Conservation (phyloP, 495 filamentous ascomycete species). For the Xylaria palmicola region DNA sequence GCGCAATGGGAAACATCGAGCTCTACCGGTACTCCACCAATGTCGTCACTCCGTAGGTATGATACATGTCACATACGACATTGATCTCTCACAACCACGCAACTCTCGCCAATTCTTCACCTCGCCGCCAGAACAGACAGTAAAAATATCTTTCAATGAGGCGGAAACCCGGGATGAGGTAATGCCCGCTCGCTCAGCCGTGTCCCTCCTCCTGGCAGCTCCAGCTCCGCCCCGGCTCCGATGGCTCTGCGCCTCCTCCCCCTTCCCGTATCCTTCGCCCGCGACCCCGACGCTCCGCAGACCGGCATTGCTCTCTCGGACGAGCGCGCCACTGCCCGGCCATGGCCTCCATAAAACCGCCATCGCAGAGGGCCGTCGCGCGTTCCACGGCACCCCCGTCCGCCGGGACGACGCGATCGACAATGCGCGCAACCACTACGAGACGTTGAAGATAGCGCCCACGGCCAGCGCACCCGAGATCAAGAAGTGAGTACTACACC, state of each 20-base stretch:
- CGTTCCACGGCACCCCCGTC: conserved; percentile 45
- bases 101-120: too few relatives aligned
- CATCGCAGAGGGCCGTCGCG: neutral
- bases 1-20: too few relatives aligned
- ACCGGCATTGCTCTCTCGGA: neutral
- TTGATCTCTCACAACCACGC: too few relatives aligned
- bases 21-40: too few relatives aligned
- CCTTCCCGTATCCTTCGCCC: neutral
- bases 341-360: conserved; percentile 1
- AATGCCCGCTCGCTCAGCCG: conserved; percentile 48
- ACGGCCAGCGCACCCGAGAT: conserved; percentile 73
- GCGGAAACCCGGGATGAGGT: conserved; percentile 46
- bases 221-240: conserved; percentile 19
- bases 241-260: conserved; percentile 11
- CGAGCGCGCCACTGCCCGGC: neutral
- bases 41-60: too few relatives aligned
- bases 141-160: conserved; percentile 6
- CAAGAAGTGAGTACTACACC: conserved; percentile 64
- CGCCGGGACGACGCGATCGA: conserved; percentile 32
- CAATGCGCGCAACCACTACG: conserved; percentile 64
- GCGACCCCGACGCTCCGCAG: neutral
- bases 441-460: conserved; percentile 70
- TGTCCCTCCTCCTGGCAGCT: conserved; percentile 24
- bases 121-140: neutral
- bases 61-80: too few relatives aligned